Base-by-base conservation (phyloP, 2,329 filamentous ascomycete genomes). In the Cladophialophora chaetospira region DNA sequence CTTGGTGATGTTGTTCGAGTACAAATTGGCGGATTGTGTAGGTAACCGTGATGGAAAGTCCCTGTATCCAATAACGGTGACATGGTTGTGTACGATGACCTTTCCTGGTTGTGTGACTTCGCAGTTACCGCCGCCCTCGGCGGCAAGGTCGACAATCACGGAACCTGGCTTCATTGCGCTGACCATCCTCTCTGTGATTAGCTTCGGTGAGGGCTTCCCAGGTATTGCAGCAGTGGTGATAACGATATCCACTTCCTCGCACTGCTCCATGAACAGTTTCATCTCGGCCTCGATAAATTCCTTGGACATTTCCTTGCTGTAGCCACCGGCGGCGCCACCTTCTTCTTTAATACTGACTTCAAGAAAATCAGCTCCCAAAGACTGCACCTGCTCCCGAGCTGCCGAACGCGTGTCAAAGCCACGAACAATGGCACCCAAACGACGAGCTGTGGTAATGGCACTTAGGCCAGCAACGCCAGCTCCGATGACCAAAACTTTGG, bases 1-100 rank as follows among this genome's bases (percentile, higher is more conserved):
- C 69, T 96, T 96, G 64, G 87, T 91, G 66, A 96, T 92, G 69
- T 96, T 96, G 80, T 96, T 96, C 2, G 89, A 94, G 73, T 96
- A 96, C 17, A 96, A 76, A 0, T 89, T 95, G 0, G 91, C 95
- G 0, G 91, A 90, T 71, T 96, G 91, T 0, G 91, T 95, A 0
- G 91, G 90, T 1, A 96, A 79, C 43, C 91, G 83, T 28, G 91
- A 95, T 0, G 91, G 91, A 25, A 96, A 79, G 72, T 96, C 91
- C 40, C 91, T 95, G 71, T 95, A 96, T 87, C 89, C 91, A 68
- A 96, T 93, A 51, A 95, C 81, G 49, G 89, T 93, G 49, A 95
- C 88, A 66, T 87, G 90, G 57, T 91, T 85, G 71, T 91, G 86
- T 1, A 81, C 82, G 25, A 82, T 72, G 23, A 94, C 67, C 70